Evolutionary conservation across 495 filamentous ascomycete species (phyloP), one percentile per base, ranked within the genome.

Genomic region (Oidiodendron maius): DNA sequence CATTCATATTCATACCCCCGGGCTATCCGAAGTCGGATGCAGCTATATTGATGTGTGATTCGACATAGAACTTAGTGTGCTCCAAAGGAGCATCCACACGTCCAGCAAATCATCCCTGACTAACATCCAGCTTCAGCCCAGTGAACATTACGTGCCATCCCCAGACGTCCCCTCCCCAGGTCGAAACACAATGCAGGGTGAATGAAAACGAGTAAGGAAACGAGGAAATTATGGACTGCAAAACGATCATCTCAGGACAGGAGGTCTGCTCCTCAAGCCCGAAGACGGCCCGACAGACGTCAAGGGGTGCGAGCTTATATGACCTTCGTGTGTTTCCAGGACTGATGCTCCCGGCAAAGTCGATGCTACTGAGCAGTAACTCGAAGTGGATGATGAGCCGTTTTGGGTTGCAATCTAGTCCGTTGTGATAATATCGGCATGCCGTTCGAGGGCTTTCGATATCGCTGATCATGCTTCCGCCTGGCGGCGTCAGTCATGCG

Each of bases 401-500:
- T 52, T 16, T 40, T 24, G 34, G 24, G 53, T 53, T 51, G 24
- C 51, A 50, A 47, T 52, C 11, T 41, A 50, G 48, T 23, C 53
- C 43, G 50, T 50, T 53, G 50, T 58, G 25, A 55, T 59, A 45
- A 53, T 53, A 62, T 59, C 56, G 56, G 45, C 52, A 45, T 59
- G 59, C 59, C 59, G 55, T 62, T 59, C 59, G 59, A 62, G 50
- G 28, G 23, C 56, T 50, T 38, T 25, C n/a, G 37, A 56, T 41
- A 13, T 55, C 43, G 42, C 37, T 39, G 52, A 53, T 44, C 34
- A 39, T 47, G 45, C 47, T 41, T 43, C 51, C 54, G 38, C 15
- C 39, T 24, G 32, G 46, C 51, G 50, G 53, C 39, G 48, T 28
- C 51, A 46, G 48, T 57, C 47, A 34, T 38, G 16, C 22, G 16